Evolutionary conservation across 106 monocot species (phyloP).

Genomic region (Phalaenopsis equestris): DNA sequence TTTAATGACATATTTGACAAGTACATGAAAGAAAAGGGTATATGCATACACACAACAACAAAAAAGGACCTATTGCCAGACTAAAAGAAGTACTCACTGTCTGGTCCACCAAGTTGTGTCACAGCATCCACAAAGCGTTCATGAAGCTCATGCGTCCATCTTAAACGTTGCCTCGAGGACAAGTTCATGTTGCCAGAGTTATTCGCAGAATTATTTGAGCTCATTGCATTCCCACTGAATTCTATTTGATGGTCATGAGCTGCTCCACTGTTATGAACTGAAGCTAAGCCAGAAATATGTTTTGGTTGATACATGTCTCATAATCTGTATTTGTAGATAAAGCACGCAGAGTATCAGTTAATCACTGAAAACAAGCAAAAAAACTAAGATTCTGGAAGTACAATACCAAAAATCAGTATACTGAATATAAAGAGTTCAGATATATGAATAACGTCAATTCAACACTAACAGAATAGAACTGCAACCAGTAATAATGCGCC

Average conservation of each 20-base stretch:
- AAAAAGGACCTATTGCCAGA: background rate
- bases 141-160: slow-evolving; percentile 97
- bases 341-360: background rate
- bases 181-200: slow-evolving; percentile 39
- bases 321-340: slow-evolving; percentile 26
- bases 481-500: background rate
- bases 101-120: slow-evolving; percentile 91
- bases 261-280: slow-evolving; percentile 20
- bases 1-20: too few relatives aligned
- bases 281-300: slow-evolving; percentile 23
- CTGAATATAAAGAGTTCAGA: too few relatives aligned
- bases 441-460: too few relatives aligned
- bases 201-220: slow-evolving; percentile 26
- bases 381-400: background rate
- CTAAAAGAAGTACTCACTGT: slow-evolving; percentile 38
- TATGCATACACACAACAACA: background rate
- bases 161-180: slow-evolving; percentile 72
- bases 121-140: slow-evolving; percentile 94
- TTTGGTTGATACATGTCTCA: slow-evolving; percentile 66
- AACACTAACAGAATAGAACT: background rate
- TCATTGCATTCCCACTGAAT: slow-evolving; percentile 33
- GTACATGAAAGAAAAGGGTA: too few relatives aligned
- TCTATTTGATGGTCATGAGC: slow-evolving; percentile 28
- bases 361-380: background rate
- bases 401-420: background rate